Evolutionary conservation across 257 asterid species (phyloP).

Genomic region (Striga asiatica): DNA sequence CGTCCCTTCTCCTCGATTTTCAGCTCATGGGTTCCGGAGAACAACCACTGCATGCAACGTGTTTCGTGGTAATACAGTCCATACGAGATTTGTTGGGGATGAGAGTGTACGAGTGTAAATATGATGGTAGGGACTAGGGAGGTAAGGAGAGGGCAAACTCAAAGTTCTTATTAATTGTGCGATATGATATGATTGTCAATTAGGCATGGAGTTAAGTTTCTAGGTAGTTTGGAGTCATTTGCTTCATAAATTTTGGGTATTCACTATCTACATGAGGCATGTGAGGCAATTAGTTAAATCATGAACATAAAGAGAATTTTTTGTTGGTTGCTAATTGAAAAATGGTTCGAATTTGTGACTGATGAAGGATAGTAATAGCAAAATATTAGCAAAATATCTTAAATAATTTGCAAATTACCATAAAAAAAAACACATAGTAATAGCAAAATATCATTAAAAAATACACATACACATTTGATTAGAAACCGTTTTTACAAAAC

Average conservation of each 20-base stretch:
- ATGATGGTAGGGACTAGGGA: conserved; percentile 22
- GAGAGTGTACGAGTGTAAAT: conserved; percentile 22
- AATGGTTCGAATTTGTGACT: neutral
- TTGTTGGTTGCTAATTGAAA: neutral
- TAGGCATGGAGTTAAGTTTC: conserved; percentile 8
- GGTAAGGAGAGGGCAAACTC: conserved; percentile 11
- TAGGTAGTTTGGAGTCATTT: conserved; percentile 4
- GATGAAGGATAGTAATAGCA: too few species aligned
- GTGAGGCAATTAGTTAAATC: conserved; percentile 6
- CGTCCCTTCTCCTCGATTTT: conserved; percentile 44
- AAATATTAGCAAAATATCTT: too few species aligned
- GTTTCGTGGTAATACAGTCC: conserved; percentile 30
- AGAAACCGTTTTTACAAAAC: too few species aligned
- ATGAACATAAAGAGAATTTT: neutral
- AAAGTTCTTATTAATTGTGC: conserved; percentile 11
- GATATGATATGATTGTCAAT: conserved; percentile 7
- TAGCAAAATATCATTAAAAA: too few species aligned
- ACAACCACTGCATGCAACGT: conserved; percentile 36
- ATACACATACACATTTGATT: too few species aligned
- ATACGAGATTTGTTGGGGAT: conserved; percentile 34
- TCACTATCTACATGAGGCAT: conserved; percentile 23
- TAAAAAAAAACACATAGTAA: too few species aligned
- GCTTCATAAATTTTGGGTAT: conserved; percentile 32
- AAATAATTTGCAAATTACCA: too few species aligned
- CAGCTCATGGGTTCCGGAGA: conserved; percentile 29